Percentiles rank a stretch among this genome's conserved stretches.
Evolutionary conservation across 305 asterid genomes (phyloP).

Genomic region (Solanum hybrid): DNA sequence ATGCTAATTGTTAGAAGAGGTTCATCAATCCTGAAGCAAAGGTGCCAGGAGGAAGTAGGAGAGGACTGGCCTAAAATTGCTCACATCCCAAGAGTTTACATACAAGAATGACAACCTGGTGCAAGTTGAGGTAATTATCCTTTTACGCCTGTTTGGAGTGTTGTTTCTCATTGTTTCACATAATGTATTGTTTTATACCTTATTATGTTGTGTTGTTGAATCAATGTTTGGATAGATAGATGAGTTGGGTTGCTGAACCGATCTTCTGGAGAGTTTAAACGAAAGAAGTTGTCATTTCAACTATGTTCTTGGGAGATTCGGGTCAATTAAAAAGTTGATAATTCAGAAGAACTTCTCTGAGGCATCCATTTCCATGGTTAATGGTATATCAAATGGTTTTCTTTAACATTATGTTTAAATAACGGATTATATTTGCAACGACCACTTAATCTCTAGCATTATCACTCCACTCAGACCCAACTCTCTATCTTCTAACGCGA

Average conservation of each 20-base stretch:
- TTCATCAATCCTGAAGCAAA: background rate
- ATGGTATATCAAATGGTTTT: background rate
- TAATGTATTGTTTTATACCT: background rate
- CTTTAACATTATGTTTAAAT: background rate
- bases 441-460: background rate
- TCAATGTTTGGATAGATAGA: background rate
- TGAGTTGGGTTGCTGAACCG: background rate
- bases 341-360: background rate
- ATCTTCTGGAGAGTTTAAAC: background rate
- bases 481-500: background rate
- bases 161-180: background rate
- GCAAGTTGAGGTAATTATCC: background rate
- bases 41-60: background rate
- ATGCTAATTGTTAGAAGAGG: background rate
- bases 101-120: background rate
- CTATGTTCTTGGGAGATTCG: background rate
- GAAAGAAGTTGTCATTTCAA: background rate
- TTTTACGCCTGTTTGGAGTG: background rate
- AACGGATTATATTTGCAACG: background rate
- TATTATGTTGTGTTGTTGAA: background rate
- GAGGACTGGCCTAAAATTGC: background rate
- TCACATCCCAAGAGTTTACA: background rate
- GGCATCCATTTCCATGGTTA: background rate
- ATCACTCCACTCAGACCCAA: background rate
- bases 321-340: background rate